Conservation (phyloP, 108 stramenopile species). For the Conticribra guillardii region DNA sequence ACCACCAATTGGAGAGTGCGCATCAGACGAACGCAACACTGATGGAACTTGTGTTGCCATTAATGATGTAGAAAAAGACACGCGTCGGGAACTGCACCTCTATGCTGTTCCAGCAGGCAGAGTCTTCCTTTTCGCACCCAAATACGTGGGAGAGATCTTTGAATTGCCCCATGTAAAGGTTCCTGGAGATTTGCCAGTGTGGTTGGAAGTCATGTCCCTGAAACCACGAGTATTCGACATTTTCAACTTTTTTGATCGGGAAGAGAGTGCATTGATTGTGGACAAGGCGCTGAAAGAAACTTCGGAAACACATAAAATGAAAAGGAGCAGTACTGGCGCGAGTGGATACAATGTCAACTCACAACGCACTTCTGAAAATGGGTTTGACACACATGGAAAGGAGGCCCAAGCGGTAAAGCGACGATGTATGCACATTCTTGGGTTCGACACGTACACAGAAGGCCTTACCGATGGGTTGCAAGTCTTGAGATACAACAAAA, state of each 20-base stretch:
- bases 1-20: slow-evolving; percentile 10
- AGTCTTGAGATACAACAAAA: slow-evolving; percentile 92
- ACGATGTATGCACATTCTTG: slow-evolving; percentile 53
- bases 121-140: slow-evolving; percentile 88
- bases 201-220: slow-evolving; percentile 71
- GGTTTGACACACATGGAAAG: slow-evolving; percentile 86
- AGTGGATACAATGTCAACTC: slow-evolving; percentile 60
- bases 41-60: slow-evolving; percentile 26
- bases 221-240: slow-evolving; percentile 86
- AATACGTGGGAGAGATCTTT: slow-evolving; percentile 83
- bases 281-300: slow-evolving; percentile 70
- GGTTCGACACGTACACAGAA: slow-evolving; percentile 87
- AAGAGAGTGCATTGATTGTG: slow-evolving; percentile 70
- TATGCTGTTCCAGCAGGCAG: slow-evolving; percentile 89
- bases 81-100: slow-evolving; percentile 51
- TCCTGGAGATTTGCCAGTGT: slow-evolving; percentile 52
- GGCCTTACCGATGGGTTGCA: slow-evolving; percentile 92
- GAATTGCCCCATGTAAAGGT: slow-evolving; percentile 73
- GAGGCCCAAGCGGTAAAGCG: slow-evolving; percentile 66
- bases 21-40: slow-evolving; percentile 12
- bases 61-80: neutral
- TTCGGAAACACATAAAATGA: slow-evolving; percentile 71
- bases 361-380: slow-evolving; percentile 80
- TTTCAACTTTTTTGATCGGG: slow-evolving; percentile 77
- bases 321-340: slow-evolving; percentile 84